Base-by-base conservation (phyloP, 148 eudicot genomes). In the Vaccinium macrocarpon region DNA sequence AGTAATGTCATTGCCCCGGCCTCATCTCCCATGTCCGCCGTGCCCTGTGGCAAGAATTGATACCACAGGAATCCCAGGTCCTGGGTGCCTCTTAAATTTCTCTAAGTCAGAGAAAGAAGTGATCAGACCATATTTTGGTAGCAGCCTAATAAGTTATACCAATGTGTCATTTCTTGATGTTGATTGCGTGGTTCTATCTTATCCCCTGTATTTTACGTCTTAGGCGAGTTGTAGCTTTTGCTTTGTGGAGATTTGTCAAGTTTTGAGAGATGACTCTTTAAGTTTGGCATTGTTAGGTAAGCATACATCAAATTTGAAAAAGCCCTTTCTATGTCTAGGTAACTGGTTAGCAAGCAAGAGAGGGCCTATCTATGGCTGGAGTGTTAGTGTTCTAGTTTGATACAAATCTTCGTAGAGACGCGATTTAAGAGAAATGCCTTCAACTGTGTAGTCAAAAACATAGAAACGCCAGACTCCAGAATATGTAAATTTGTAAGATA, bases 261-360 rank as follows among this genome's bases (percentile, higher is more conserved):
- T n/a, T 74, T 74, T 75, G 78, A 38, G 78, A 21, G 53, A 46
- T 9, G 12, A 8, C 50, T 42, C 48, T 25, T 25, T 64, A 29
- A 75, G 53, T 46, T 75, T 46, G 51, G 78, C 78, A 75, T 46
- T 75, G 25, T 75, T 48, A 29, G 18, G 73, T 27, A 68, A 68
- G 70, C 9, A 42, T 6, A 42, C 46, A 5, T 4, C 46, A 42
- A 4, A 42, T 42, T 42, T 42, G 46, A 52, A 52, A 52, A 52
- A 52, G 2, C 55, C 72, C 72, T 23, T 66, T 66, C 15, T 25
- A 66, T 25, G 72, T 66, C 35, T 25, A 25, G 15, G 72, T 27
- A 66, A 66, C 3, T 13, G 2, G 8, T 18, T 29, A 12, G 5
- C 73, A 4, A 68, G 38, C 73, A 27, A 68, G 38, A 29, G 14